Evolutionary conservation across 805 yeast species (phyloP), one percentile per base, ranked within the genome.

Genomic region (Hyphopichia homilentoma): DNA sequence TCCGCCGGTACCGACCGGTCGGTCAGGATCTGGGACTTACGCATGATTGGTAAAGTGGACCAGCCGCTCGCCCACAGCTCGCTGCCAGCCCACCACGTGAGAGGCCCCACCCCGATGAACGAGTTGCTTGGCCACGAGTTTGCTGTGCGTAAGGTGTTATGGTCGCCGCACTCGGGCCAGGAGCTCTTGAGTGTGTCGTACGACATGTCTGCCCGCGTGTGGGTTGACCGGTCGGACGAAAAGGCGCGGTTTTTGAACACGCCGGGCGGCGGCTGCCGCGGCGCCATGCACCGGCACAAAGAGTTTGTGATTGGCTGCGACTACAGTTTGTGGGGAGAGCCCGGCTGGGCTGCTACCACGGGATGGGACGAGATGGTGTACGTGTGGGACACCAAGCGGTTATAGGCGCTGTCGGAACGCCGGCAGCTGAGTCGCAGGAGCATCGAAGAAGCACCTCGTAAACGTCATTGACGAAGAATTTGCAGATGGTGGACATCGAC

Each of bases 301-400:
- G 98, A 90, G 65, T 90, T 90, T 61, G 96, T 84, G 1, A 77
- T 84, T 45, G 97, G 94, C 12, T 83, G 89, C 42, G 97, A 93
- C 62, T 93, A 96, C 84, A 82, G 95, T 43, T 59, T 93, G 32
- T 90, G 97, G 97, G 98, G 97, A 3, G 81, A 79, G 45, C 94
- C 93, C 1, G 97, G 97, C 1, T 89, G 93, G 88, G 88, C 83
- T 12, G 95, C 93, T 7, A 81, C 96, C 11, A 81, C 89, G 0
- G 96, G 96, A 2, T 90, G 96, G 96, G 98, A 90, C 62, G 95
- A 90, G 51, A 87, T 86, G 83, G 81, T 88, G 5, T 81, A 83
- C 52, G 73, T 93, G 6, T 93, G 95, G 95, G 88, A 84, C 45
- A 76, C 84, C 1, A 73, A 75, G 46, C 50, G 74, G 33, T 23